phyloP scores from a whole-genome alignment of 106 monocot species.

The Acorus gramineus region DNA sequence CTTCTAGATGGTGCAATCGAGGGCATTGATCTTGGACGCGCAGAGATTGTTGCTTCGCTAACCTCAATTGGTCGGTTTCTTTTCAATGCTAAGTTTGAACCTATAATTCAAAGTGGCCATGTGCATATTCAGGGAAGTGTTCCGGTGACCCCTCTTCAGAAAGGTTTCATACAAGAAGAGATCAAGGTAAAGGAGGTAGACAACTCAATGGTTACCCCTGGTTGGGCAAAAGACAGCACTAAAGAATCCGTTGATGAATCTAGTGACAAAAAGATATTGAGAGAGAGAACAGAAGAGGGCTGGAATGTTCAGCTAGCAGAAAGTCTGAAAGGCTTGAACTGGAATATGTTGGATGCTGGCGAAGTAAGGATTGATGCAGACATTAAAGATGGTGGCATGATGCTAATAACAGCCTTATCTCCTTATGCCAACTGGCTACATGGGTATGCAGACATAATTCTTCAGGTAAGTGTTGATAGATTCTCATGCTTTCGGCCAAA shows the following conservation, averaged over 20 bases:
- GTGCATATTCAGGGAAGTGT: slow-evolving; percentile 97
- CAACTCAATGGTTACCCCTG: slow-evolving; percentile 40
- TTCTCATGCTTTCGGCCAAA: background rate
- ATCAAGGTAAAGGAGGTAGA: slow-evolving; percentile 31
- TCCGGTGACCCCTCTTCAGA: slow-evolving; percentile 64
- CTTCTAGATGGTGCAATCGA: slow-evolving; percentile 91
- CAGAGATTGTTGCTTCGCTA: slow-evolving; percentile 87
- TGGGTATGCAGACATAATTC: slow-evolving; percentile 90
- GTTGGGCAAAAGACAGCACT: slow-evolving; percentile 60
- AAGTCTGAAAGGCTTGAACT: slow-evolving; percentile 87
- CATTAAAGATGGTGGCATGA: slow-evolving; percentile 99
- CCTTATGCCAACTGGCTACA: slow-evolving; percentile 94
- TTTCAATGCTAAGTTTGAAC: slow-evolving; percentile 96
- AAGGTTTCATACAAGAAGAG: slow-evolving; percentile 35
- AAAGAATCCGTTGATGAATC: slow-evolving; percentile 39
- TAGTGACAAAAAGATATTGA: slow-evolving; percentile 49
- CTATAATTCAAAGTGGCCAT: slow-evolving; percentile 86
- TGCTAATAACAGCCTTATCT: slow-evolving; percentile 77
- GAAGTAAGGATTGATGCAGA: slow-evolving; percentile 91
- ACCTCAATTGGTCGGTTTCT: slow-evolving; percentile 72
- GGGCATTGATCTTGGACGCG: slow-evolving; percentile 89
- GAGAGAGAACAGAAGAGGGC: slow-evolving; percentile 88
- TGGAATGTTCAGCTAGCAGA: slow-evolving; percentile 90
- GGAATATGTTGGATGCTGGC: slow-evolving; percentile 68
- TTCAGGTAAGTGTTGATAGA: slow-evolving; percentile 52